A percentile compares a stretch with the other conserved stretches of the same genome.
Evolutionary conservation across 768 basidiomycete genomes (phyloP).

Genomic region (Psilocybe azurescens): DNA sequence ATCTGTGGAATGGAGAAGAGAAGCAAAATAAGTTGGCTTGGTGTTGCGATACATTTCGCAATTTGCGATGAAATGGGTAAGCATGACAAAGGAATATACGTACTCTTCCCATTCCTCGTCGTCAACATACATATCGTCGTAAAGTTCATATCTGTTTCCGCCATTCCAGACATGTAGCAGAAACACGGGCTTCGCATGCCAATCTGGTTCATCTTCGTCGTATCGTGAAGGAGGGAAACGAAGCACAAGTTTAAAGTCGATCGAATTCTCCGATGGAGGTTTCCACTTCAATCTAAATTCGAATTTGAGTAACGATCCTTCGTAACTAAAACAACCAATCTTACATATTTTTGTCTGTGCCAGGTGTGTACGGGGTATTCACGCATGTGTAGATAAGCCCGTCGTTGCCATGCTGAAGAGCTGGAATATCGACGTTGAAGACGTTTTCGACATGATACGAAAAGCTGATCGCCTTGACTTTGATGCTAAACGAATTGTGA

Average conservation of each 20-base stretch:
- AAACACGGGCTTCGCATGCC: slow-evolving; percentile 85
- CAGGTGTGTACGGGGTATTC: slow-evolving; percentile 80
- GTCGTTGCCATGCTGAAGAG: slow-evolving; percentile 89
- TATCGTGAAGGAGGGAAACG: slow-evolving; percentile 78
- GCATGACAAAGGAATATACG: slow-evolving; percentile 33
- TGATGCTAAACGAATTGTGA: slow-evolving; percentile 57
- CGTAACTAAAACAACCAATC: slow-evolving; percentile 24
- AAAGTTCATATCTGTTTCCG: slow-evolving; percentile 78
- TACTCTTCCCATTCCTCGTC: slow-evolving; percentile 95
- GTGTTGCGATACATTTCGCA: not conserved
- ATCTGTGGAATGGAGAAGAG: slow-evolving; percentile 45
- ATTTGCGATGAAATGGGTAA: not conserved
- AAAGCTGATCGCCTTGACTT: slow-evolving; percentile 84
- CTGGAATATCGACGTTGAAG: slow-evolving; percentile 82
- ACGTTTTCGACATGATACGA: slow-evolving; percentile 91
- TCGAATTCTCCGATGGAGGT: slow-evolving; percentile 95
- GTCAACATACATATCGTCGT: slow-evolving; percentile 83
- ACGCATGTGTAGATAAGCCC: slow-evolving; percentile 97
- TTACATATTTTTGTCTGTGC: slow-evolving; percentile 89
- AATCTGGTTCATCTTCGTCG: slow-evolving; percentile 71
- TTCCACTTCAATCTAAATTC: slow-evolving; percentile 92
- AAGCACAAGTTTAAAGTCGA: slow-evolving; percentile 96
- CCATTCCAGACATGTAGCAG: slow-evolving; percentile 85
- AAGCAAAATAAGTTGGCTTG: slow-evolving; percentile 11
- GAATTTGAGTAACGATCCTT: slow-evolving; percentile 12